These are phyloP conservation scores for Paulownia fortunei DNA, from an alignment of 257 asterid species.

Conservation along the genomic window DNA sequence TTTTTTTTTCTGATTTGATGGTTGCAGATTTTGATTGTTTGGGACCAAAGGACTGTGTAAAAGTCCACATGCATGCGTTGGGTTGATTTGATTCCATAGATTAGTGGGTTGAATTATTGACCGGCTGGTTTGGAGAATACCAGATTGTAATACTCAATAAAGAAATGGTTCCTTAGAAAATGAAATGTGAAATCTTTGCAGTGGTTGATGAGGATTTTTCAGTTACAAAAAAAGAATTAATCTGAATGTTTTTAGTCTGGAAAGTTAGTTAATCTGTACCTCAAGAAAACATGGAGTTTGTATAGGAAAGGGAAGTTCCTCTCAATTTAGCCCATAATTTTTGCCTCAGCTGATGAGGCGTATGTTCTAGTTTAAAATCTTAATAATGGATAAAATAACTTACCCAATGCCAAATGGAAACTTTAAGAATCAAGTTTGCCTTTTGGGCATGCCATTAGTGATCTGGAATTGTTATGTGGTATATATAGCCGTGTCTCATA, in stretches of 20 bases:
- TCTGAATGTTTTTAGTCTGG: not conserved
- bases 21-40: not conserved
- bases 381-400: not conserved
- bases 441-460: not conserved
- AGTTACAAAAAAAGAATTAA: not conserved
- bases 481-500: not conserved
- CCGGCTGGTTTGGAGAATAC: not conserved
- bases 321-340: not conserved
- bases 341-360: not conserved
- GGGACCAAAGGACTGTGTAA: not conserved
- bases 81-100: not conserved
- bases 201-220: not conserved
- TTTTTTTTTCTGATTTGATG: not conserved
- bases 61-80: slow-evolving; percentile 16
- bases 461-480: not conserved
- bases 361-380: not conserved
- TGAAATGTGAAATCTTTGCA: not conserved
- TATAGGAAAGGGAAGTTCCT: not conserved
- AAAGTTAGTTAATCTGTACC: not conserved
- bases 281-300: not conserved
- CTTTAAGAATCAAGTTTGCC: slow-evolving; percentile 13
- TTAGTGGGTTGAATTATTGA: not conserved
- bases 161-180: not conserved
- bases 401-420: not conserved
- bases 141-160: not conserved